Evolutionary conservation across 805 yeast species (phyloP), one percentile per base, ranked within the genome.

Genomic region (Ascoidea tarda): DNA sequence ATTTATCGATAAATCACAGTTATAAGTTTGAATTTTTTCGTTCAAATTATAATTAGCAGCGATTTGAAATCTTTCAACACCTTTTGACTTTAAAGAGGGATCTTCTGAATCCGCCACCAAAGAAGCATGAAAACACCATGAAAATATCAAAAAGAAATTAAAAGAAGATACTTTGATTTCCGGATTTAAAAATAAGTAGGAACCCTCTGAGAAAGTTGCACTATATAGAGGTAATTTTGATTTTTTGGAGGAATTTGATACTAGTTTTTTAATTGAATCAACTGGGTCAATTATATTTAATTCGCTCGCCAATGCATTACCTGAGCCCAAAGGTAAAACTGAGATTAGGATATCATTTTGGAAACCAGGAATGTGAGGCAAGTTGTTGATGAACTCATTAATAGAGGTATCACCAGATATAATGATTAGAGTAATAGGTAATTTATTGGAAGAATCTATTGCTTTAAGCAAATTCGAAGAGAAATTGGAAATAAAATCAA

Each of bases 91-190:
- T 63, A 81, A 63, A 58, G 80, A 84, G 0, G 79, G 76, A 0
- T 79, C 71, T 59, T 85, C 90, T 49, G 85, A 76, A 60, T 84
- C 89, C 2, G 87, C 87, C 5, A 85, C 91, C 47, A 86, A 68
- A 0, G 87, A 74, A 1, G 91, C 84, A 63, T 85, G 95, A 54
- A 85, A 74, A 0, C 80, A 87, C 89, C 91, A 85, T 0, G 89
- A 82, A 0, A 75, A 71, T 14, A 85, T 91, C 2, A 83, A 85
- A 6, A 74, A 48, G 59, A 76, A 71, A 51, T 21, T 21, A 21
- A 21, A 61, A 42, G 21, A 49, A 6, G 6, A 32, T 59, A 21
- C 28, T 21, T 21, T 21, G 28, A 21, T 21, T 21, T 21, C 28
- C 3, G 28, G 28, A 21, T 21, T 21, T 21, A 21, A 21, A 21